Evolutionary conservation across 1,284 basidiomycete species (phyloP).

Genomic region (Ustilago nuda): DNA sequence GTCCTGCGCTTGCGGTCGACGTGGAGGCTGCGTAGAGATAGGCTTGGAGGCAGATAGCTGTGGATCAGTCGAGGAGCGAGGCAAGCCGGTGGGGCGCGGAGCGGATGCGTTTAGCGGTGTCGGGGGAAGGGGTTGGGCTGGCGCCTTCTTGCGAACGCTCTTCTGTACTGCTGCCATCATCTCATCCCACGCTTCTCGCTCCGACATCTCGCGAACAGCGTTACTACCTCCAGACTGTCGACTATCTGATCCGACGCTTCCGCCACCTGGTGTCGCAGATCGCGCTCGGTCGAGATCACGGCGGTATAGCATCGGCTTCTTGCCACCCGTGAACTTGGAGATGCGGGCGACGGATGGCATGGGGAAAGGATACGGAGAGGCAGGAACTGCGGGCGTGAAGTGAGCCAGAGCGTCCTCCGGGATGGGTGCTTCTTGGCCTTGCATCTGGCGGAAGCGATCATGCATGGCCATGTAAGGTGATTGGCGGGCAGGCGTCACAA

Average conservation of each 20-base stretch:
- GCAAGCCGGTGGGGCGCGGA: slow-evolving; percentile 16
- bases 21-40: slow-evolving; percentile 14
- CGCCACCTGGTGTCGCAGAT: slow-evolving; percentile 45
- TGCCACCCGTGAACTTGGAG: slow-evolving; percentile 35
- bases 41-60: slow-evolving; percentile 45
- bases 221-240: slow-evolving; percentile 67
- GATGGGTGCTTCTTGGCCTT: slow-evolving; percentile 38
- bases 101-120: slow-evolving; percentile 20
- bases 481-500: slow-evolving; percentile 62
- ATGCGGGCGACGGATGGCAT: slow-evolving; percentile 36
- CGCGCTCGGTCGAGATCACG: slow-evolving; percentile 57
- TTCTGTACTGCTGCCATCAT: slow-evolving; percentile 66
- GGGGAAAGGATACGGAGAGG: slow-evolving; percentile 67
- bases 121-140: slow-evolving; percentile 12
- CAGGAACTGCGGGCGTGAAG: slow-evolving; percentile 46
- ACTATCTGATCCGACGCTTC: slow-evolving; percentile 64
- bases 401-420: slow-evolving; percentile 30
- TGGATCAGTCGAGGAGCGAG: slow-evolving; percentile 47
- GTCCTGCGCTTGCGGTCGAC: slow-evolving; percentile 2
- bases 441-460: slow-evolving; percentile 47
- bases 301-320: slow-evolving; percentile 35
- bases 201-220: slow-evolving; percentile 64
- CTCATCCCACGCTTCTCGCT: slow-evolving; percentile 65
- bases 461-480: slow-evolving; percentile 47
- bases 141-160: slow-evolving; percentile 62